Conservation (phyloP, 176 grass and related monocot genomes). For the Oryza officinalis region DNA sequence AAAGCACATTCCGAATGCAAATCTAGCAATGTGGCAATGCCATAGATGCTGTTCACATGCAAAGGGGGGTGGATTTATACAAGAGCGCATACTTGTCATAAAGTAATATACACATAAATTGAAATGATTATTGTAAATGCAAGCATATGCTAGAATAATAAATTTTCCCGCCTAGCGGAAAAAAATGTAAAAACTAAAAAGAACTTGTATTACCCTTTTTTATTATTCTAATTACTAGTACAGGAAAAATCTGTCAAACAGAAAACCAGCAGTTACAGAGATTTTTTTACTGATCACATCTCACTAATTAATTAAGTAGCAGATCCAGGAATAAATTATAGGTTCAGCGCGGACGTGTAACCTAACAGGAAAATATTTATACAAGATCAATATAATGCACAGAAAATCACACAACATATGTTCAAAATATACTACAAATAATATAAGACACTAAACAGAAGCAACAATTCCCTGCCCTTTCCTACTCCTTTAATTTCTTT, state of each 20-base stretch:
- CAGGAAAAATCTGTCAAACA: neutral
- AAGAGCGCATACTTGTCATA: too few species aligned
- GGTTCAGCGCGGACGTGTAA: too few species aligned
- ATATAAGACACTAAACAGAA: too few species aligned
- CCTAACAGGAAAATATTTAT: too few species aligned
- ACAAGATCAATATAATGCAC: too few species aligned
- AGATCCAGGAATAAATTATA: too few species aligned
- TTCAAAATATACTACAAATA: too few species aligned
- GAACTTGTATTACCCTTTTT: neutral
- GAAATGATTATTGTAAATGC: neutral
- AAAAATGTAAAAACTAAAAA: neutral
- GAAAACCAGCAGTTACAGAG: neutral
- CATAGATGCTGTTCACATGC: neutral
- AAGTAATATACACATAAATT: neutral
- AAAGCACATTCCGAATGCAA: neutral
- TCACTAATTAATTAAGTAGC: too few species aligned
- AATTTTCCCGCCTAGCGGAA: neutral
- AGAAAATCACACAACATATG: too few species aligned
- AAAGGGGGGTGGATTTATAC: neutral
- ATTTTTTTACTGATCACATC: neutral
- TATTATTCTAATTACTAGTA: neutral
- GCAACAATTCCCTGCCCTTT: too few species aligned
- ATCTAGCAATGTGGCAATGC: neutral
- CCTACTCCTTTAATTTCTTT: neutral
- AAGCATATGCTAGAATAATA: neutral